These are phyloP conservation scores for Leishmania martiniquensis DNA, from an alignment of 208 protist species.

Conservation along the genomic window DNA sequence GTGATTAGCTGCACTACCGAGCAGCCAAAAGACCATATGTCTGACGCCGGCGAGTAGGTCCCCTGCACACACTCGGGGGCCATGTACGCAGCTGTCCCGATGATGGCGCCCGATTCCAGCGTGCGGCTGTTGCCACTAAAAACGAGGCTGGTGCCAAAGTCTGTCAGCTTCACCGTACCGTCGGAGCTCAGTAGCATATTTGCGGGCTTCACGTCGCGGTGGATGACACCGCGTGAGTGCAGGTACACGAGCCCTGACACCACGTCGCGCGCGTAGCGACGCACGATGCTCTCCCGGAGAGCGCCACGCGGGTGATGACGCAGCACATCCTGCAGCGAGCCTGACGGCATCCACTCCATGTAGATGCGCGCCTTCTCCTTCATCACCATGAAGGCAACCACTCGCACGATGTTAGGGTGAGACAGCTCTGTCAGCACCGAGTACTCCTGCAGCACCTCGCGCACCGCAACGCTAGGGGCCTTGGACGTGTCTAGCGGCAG, in stretches of 20 bases:
- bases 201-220: slow-evolving; percentile 86
- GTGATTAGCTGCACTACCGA: slow-evolving; percentile 74
- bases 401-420: slow-evolving; percentile 72
- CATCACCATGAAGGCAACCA: slow-evolving; percentile 68
- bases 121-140: slow-evolving; percentile 36
- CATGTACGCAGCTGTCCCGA: slow-evolving; percentile 81
- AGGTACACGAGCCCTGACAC: slow-evolving; percentile 62
- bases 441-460: slow-evolving; percentile 73
- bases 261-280: slow-evolving; percentile 58
- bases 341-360: slow-evolving; percentile 81
- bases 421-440: slow-evolving; percentile 60
- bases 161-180: slow-evolving; percentile 74
- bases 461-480: slow-evolving; percentile 29
- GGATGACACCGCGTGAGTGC: slow-evolving; percentile 70
- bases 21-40: slow-evolving; percentile 90
- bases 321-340: slow-evolving; percentile 66
- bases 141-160: slow-evolving; percentile 82
- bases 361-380: slow-evolving; percentile 56
- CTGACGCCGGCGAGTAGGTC: slow-evolving; percentile 60
- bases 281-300: slow-evolving; percentile 60
- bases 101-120: slow-evolving; percentile 43
- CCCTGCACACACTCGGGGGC: slow-evolving; percentile 68
- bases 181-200: slow-evolving; percentile 86
- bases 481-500: slow-evolving; percentile 45
- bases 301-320: slow-evolving; percentile 30